A percentile compares a stretch with the other conserved stretches of the same genome.
phyloP scores from a whole-genome alignment of 257 asterid genomes.

The Solanum lycopersicoides region DNA sequence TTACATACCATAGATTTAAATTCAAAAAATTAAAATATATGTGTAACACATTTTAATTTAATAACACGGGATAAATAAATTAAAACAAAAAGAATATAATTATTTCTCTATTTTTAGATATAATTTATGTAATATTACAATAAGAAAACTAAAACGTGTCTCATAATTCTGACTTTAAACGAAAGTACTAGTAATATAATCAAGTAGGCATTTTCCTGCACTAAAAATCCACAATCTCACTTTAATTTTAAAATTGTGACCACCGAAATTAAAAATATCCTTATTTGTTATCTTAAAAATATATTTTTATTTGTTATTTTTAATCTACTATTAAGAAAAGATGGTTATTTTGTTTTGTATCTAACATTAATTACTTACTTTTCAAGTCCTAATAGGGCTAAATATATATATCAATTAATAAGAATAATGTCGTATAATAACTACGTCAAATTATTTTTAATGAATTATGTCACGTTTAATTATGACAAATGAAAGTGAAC shows the following conservation, averaged over 20 bases:
- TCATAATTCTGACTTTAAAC: neutral
- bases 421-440: too few relatives aligned
- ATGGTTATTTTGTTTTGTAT: too few relatives aligned
- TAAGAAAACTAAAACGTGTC: neutral
- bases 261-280: neutral
- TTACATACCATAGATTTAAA: too few relatives aligned
- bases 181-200: neutral
- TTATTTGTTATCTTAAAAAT: too few relatives aligned
- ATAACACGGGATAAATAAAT: neutral
- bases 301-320: too few relatives aligned
- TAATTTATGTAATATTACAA: neutral
- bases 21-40: neutral
- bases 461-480: too few relatives aligned
- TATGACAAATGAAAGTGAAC: too few relatives aligned
- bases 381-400: too few relatives aligned
- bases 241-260: neutral
- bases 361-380: too few relatives aligned
- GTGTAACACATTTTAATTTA: neutral
- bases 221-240: neutral
- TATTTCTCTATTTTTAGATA: neutral
- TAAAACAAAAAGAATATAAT: neutral
- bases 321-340: too few relatives aligned
- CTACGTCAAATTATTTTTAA: neutral
- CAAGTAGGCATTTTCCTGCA: neutral
- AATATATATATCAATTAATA: too few relatives aligned